phyloP scores from a whole-genome alignment of 2,329 filamentous ascomycete genomes.

The Emmonsiellopsis sp. region DNA sequence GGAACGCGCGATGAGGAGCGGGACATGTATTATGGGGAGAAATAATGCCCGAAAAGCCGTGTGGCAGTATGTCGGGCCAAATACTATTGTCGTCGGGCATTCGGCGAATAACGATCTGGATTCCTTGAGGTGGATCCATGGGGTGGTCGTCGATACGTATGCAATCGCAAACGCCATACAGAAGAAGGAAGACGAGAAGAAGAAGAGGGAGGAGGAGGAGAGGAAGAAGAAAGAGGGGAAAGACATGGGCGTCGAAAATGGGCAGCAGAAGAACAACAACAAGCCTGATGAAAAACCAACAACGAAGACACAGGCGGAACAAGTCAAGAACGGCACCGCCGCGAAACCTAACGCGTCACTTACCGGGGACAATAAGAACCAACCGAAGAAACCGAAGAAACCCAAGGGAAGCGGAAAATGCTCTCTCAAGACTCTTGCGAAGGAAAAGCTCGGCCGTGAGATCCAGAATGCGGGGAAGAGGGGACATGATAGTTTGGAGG shows the following conservation, averaged over 20 bases:
- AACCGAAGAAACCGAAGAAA: background rate
- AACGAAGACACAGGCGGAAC: background rate
- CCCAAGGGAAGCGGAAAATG: background rate
- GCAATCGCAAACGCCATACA: conserved; percentile 12
- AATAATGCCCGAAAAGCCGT: conserved; percentile 33
- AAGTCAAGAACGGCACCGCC: background rate
- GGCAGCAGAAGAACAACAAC: background rate
- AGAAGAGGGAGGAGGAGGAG: background rate
- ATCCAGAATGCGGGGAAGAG: conserved; percentile 14
- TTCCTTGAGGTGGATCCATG: conserved; percentile 42
- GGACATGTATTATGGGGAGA: conserved; percentile 32
- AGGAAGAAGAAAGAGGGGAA: background rate
- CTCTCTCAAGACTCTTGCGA: conserved; percentile 15
- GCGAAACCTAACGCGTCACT: background rate
- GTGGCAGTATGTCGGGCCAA: conserved; percentile 34
- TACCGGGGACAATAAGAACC: background rate
- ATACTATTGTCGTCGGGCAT: conserved; percentile 43
- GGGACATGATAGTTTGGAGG: conserved; percentile 37
- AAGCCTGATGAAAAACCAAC: background rate
- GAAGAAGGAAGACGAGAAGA: background rate
- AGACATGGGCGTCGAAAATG: background rate
- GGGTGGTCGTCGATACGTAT: conserved; percentile 36
- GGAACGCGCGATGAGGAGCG: conserved; percentile 23
- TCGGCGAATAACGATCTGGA: conserved; percentile 33
- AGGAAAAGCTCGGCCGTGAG: conserved; percentile 10